Evolutionary conservation across 106 monocot species (phyloP), one percentile per base, ranked within the genome.

Genomic region (Agapanthus africanus): DNA sequence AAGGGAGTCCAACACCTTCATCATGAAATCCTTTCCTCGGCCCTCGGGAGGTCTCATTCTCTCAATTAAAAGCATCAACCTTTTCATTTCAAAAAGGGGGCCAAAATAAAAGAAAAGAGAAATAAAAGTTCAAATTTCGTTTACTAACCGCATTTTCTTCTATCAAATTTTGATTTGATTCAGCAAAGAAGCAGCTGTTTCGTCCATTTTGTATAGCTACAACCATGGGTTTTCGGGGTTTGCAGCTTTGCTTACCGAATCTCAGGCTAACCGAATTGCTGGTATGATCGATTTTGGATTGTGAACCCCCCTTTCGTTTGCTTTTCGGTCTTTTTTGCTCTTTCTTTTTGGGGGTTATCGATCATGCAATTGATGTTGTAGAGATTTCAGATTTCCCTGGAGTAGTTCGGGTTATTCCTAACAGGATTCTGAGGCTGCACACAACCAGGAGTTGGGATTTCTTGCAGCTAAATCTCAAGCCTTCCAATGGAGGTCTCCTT

Each of bases 371-470:
- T 15, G 19, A 47, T n/a, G n/a, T n/a, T n/a, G n/a, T n/a, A n/a
- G n/a, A n/a, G n/a, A n/a, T n/a, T 77, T 60, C 76, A 91, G 91
- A 76, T 63, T 66, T 70, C 28, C 75, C 87, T n/a, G 87, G 77
- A 67, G 84, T 91, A 26, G 72, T 82, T 37, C 59, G 69, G 16
- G 87, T 91, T 7, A 52, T 79, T 41, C 84, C 70, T 18, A 87
- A 87, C 57, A 73, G 81, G 51, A 80, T 82, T 54, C 77, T 79
- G 50, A 40, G 70, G 19, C 61, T 82, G 36, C 91, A 91, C 57
- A 91, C 91, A 0, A 91, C 91, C 4, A 81, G 91, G 75, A 87
- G 81, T 60, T 91, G 91, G 91, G 87, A 87, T 71, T 91, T 91
- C 52, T 50, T 91, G 64, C 60, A 65, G 37, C 32, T 87, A 47